phyloP scores from a whole-genome alignment of 805 yeast genomes.

The Schwanniomyces vanrijiae region DNA sequence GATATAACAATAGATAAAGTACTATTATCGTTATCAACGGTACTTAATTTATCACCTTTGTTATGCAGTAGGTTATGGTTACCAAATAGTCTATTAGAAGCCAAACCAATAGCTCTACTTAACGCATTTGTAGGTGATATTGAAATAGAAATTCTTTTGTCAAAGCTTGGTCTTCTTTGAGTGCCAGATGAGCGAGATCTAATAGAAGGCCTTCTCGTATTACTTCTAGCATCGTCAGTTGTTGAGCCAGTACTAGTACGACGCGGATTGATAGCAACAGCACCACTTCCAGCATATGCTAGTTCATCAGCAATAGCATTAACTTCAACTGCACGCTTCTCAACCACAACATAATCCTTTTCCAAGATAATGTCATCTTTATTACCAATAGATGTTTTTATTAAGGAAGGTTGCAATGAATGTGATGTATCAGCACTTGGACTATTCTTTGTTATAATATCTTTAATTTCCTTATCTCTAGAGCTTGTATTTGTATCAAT shows the following conservation, averaged over 20 bases:
- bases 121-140: constrained; percentile 85
- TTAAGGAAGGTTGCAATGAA: constrained; percentile 18
- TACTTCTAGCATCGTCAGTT: constrained; percentile 15
- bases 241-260: constrained; percentile 26
- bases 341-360: constrained; percentile 90
- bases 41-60: constrained; percentile 6
- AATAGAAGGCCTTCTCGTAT: constrained; percentile 34
- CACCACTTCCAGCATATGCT: constrained; percentile 58
- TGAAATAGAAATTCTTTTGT: constrained; percentile 64
- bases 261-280: constrained; percentile 43
- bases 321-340: constrained; percentile 91
- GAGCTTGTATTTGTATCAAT: not conserved
- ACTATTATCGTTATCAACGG: constrained; percentile 3
- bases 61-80: constrained; percentile 10
- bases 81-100: constrained; percentile 86
- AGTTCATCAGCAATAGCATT: constrained; percentile 94
- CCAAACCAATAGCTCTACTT: constrained; percentile 82
- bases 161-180: constrained; percentile 62
- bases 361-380: constrained; percentile 58
- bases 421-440: constrained; percentile 41
- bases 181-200: constrained; percentile 50
- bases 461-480: constrained; percentile 47
- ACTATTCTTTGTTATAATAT: constrained; percentile 41
- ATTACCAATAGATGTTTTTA: constrained; percentile 12
- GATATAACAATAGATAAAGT: constrained; percentile 19